Conservation (phyloP, 2,329 filamentous ascomycete species). For the Emmonsiellopsis sp. region DNA sequence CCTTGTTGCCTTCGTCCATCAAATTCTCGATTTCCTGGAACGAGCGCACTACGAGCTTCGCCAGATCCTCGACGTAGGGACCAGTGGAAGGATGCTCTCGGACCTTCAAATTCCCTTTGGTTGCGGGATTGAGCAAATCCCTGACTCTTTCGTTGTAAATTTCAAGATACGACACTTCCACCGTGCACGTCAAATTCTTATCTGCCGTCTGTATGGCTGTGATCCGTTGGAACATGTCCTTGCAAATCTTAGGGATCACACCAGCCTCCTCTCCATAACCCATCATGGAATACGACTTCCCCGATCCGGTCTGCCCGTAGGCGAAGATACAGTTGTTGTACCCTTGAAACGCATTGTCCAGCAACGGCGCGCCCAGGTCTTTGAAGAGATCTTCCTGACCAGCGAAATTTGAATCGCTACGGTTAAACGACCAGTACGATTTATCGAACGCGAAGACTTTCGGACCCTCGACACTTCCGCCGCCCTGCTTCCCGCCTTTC, state of each 20-base stretch:
- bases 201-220: slow-evolving; percentile 57
- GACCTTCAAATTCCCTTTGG: slow-evolving; percentile 93
- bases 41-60: slow-evolving; percentile 85
- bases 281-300: slow-evolving; percentile 99
- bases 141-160: slow-evolving; percentile 98
- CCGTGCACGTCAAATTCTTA: slow-evolving; percentile 73
- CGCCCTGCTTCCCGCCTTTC: slow-evolving; percentile 33
- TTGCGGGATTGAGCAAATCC: slow-evolving; percentile 88
- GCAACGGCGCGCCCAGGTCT: slow-evolving; percentile 77
- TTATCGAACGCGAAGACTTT: slow-evolving; percentile 94
- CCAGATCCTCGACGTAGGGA: slow-evolving; percentile 95
- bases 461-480: slow-evolving; percentile 51
- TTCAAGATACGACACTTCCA: slow-evolving; percentile 96
- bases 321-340: slow-evolving; percentile 99
- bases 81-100: slow-evolving; percentile 96
- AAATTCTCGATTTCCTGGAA: slow-evolving; percentile 94
- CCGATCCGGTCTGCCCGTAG: slow-evolving; percentile 95
- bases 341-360: slow-evolving; percentile 96
- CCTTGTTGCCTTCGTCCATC: slow-evolving; percentile 99
- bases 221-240: slow-evolving; percentile 94
- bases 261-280: slow-evolving; percentile 92
- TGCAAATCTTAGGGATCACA: slow-evolving; percentile 93
- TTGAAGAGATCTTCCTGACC: slow-evolving; percentile 82
- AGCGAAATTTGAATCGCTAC: slow-evolving; percentile 70
- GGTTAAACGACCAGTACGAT: slow-evolving; percentile 97